These are phyloP conservation scores for Isabelozyma rhagii DNA, from an alignment of 805 yeast species.

Conservation along the genomic window DNA sequence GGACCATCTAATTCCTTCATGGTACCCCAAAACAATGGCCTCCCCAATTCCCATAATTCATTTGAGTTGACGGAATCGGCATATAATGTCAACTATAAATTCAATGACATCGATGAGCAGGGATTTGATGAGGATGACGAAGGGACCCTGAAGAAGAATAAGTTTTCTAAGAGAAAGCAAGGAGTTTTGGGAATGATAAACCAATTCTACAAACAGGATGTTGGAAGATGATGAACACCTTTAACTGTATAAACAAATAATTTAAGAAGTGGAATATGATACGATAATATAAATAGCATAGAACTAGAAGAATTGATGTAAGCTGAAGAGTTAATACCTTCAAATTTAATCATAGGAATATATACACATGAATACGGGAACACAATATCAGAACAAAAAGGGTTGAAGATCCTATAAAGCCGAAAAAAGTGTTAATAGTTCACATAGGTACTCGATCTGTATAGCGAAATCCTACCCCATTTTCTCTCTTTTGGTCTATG, in stretches of 20 bases:
- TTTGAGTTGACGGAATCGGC: slow-evolving; percentile 20
- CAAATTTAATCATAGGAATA: too few relatives aligned
- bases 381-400: neutral
- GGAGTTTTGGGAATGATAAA: slow-evolving; percentile 82
- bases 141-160: slow-evolving; percentile 24
- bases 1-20: slow-evolving; percentile 16
- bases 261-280: too few relatives aligned
- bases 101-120: slow-evolving; percentile 17
- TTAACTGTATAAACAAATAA: too few relatives aligned
- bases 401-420: neutral
- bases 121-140: slow-evolving; percentile 28
- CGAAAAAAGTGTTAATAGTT: too few relatives aligned
- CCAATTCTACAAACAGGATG: slow-evolving; percentile 64
- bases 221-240: slow-evolving; percentile 14
- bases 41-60: neutral
- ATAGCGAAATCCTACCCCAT: too few relatives aligned
- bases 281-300: too few relatives aligned
- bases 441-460: too few relatives aligned
- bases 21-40: neutral
- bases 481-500: too few relatives aligned
- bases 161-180: slow-evolving; percentile 15
- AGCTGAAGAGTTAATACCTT: too few relatives aligned
- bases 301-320: too few relatives aligned
- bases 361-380: too few relatives aligned
- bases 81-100: slow-evolving; percentile 23